Percentiles rank a stretch among this genome's conserved stretches.
phyloP scores from a whole-genome alignment of 2,329 filamentous ascomycete genomes.

The Trichoderma koningii region DNA sequence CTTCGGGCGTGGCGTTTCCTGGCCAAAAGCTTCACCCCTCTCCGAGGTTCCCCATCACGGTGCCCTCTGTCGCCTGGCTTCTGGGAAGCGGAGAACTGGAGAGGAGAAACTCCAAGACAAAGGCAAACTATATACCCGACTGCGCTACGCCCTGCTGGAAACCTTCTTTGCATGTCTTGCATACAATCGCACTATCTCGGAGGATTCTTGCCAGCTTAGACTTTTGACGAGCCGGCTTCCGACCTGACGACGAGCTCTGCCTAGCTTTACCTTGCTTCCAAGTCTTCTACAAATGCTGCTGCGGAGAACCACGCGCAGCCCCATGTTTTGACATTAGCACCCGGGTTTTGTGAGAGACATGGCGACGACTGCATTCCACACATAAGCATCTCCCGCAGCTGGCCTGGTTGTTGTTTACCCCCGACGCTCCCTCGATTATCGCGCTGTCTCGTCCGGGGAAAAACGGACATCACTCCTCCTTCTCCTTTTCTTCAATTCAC shows the following conservation, averaged over 20 bases:
- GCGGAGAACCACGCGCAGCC: constrained; percentile 8
- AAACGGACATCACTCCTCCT: background rate
- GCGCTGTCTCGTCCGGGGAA: too few species aligned
- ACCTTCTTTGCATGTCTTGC: constrained; percentile 10
- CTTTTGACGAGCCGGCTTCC: background rate
- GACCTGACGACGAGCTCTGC: background rate
- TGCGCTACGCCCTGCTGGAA: constrained; percentile 20
- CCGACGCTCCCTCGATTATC: background rate
- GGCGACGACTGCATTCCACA: constrained; percentile 21
- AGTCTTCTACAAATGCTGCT: constrained; percentile 22
- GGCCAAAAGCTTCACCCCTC: constrained; percentile 26
- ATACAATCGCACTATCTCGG: background rate
- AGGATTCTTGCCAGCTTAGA: background rate
- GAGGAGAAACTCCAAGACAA: background rate
- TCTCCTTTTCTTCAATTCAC: background rate
- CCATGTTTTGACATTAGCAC: constrained; percentile 18
- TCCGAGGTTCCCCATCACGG: constrained; percentile 7
- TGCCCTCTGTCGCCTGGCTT: constrained; percentile 14
- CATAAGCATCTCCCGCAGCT: constrained; percentile 18
- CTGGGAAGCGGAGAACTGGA: background rate
- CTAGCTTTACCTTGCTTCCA: background rate
- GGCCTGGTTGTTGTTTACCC: constrained; percentile 10
- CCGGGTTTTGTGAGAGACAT: constrained; percentile 15
- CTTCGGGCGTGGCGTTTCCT: constrained; percentile 20
- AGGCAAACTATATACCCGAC: constrained; percentile 17